Evolutionary conservation across 2,329 filamentous ascomycete species (phyloP).

Genomic region (Achaetomium macrosporum): DNA sequence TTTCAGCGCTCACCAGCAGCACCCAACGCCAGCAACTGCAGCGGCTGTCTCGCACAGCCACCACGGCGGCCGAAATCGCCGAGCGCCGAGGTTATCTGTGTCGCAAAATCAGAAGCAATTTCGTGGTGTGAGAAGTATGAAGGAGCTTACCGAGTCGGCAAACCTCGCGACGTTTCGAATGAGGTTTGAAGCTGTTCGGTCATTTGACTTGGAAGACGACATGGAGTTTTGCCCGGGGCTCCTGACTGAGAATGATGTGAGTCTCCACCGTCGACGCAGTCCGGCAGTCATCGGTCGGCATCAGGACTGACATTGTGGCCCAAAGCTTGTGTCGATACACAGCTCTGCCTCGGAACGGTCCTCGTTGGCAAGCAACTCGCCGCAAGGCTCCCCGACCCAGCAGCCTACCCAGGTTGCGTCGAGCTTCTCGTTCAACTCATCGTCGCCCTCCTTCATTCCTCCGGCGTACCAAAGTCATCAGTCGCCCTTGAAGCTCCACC

Average conservation of each 20-base stretch:
- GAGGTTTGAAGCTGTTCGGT: constrained; percentile 84
- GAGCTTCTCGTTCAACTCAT: constrained; percentile 66
- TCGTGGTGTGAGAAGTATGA: constrained; percentile 76
- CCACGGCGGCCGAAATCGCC: constrained; percentile 77
- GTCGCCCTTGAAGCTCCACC: constrained; percentile 73
- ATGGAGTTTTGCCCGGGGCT: constrained; percentile 91
- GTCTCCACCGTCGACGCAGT: constrained; percentile 28
- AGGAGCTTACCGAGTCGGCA: constrained; percentile 76
- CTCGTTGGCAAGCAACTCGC: constrained; percentile 89
- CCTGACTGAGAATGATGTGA: constrained; percentile 89
- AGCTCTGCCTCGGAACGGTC: constrained; percentile 87
- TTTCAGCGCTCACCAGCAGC: constrained; percentile 54
- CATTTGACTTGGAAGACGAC: constrained; percentile 94
- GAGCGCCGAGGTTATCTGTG: constrained; percentile 73
- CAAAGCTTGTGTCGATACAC: constrained; percentile 81
- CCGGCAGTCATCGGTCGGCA: constrained; percentile 4
- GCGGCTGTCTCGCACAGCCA: constrained; percentile 64
- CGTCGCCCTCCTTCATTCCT: constrained; percentile 60
- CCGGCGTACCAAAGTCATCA: constrained; percentile 61
- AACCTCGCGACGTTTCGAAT: constrained; percentile 72
- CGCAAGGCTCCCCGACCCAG: constrained; percentile 84
- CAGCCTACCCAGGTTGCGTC: constrained; percentile 75
- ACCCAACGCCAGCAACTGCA: constrained; percentile 48
- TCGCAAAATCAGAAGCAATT: constrained; percentile 84
- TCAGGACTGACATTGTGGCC: constrained; percentile 20